A percentile compares a stretch with the other conserved stretches of the same genome.
These are phyloP conservation scores for Ceratobasidium sp. DNA, from an alignment of 1,284 basidiomycete genomes.

Conservation along the genomic window DNA sequence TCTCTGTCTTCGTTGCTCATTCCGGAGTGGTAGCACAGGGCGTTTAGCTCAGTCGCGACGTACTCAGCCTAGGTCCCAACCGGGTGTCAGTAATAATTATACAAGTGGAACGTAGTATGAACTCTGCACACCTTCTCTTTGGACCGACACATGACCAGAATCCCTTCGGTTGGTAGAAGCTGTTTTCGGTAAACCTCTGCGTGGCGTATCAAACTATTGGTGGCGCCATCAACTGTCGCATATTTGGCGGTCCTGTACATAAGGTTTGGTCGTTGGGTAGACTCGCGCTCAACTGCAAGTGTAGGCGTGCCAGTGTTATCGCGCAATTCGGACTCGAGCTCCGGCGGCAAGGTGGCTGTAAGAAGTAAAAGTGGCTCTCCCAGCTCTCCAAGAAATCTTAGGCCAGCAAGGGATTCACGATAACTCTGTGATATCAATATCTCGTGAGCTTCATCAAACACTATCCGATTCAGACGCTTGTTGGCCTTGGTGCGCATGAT, in stretches of 20 bases:
- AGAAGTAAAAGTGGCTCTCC: not conserved
- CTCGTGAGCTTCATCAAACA: slow-evolving; percentile 10
- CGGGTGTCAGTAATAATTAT: not conserved
- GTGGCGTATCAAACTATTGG: not conserved
- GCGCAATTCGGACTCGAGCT: not conserved
- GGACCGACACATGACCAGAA: not conserved
- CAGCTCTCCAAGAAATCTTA: not conserved
- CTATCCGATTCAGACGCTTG: not conserved
- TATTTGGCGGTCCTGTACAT: not conserved
- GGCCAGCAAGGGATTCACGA: not conserved
- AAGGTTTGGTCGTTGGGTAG: slow-evolving; percentile 14
- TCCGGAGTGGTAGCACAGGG: not conserved
- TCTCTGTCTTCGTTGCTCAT: not conserved
- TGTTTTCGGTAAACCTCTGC: not conserved
- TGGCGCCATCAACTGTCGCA: not conserved
- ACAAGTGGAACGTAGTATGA: not conserved
- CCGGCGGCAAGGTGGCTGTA: not conserved
- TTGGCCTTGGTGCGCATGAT: not conserved
- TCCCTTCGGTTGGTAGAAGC: not conserved
- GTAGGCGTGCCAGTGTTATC: not conserved
- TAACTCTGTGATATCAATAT: not conserved
- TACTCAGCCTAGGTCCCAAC: not conserved
- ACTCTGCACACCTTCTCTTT: not conserved
- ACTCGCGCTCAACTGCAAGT: not conserved
- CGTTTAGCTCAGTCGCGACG: not conserved